Percentiles rank a stretch among this genome's conserved stretches.
Evolutionary conservation across 1,284 basidiomycete species (phyloP).

Genomic region (Lignosus rhinocerotis): DNA sequence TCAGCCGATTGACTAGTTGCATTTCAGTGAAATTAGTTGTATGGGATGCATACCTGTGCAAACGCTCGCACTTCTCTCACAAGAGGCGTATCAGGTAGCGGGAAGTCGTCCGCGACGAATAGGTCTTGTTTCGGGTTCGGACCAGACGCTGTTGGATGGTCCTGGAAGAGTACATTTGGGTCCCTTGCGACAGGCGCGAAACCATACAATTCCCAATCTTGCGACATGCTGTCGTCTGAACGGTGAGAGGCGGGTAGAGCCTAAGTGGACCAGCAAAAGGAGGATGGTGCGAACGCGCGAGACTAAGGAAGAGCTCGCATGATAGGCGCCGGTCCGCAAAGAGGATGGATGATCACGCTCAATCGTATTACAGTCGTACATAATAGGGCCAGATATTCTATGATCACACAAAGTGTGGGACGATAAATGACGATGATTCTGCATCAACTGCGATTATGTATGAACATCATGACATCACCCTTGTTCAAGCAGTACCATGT

Average conservation of each 20-base stretch:
- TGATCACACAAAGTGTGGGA: no score
- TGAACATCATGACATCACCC: no score
- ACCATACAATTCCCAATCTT: conserved; percentile 39
- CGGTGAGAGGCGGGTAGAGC: background rate
- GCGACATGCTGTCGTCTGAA: conserved; percentile 1
- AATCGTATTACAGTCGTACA: no score
- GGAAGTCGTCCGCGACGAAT: conserved; percentile 43
- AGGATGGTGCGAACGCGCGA: no score
- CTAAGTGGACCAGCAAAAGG: no score
- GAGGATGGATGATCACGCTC: no score
- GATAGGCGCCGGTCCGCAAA: no score
- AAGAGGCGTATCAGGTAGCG: conserved; percentile 45
- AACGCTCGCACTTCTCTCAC: conserved; percentile 44
- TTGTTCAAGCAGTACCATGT: no score
- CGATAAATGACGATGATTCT: no score
- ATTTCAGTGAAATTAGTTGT: background rate
- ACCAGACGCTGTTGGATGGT: conserved; percentile 48
- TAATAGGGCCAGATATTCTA: no score
- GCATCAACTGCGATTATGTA: no score
- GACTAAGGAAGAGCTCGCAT: no score
- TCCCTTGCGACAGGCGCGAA: conserved; percentile 51
- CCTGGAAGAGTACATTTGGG: conserved; percentile 49
- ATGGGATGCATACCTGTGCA: conserved; percentile 35
- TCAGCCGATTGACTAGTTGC: background rate
- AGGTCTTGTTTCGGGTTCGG: conserved; percentile 47